These are phyloP conservation scores for Amanita subjunquillea DNA, from an alignment of 768 basidiomycete species.

Conservation along the genomic window DNA sequence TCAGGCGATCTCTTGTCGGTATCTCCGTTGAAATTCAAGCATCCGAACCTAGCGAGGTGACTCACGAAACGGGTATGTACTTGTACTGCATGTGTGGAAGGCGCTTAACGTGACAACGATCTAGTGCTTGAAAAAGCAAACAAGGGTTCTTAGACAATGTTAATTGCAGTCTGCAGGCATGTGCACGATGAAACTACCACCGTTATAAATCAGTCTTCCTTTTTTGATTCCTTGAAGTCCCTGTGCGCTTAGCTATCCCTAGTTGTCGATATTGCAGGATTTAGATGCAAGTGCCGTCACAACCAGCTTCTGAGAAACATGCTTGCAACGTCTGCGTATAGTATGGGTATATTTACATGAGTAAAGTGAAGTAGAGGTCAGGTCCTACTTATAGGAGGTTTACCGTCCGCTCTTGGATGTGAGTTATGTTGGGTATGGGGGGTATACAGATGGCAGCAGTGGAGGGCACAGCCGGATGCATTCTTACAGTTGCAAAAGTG, in stretches of 20 bases:
- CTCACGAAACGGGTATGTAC: slow-evolving; percentile 54
- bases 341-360: not conserved
- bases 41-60: slow-evolving; percentile 68
- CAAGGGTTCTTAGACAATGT: not conserved
- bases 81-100: not conserved
- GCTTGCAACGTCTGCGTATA: not conserved
- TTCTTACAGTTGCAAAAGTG: not conserved
- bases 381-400: not conserved
- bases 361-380: not conserved
- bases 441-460: slow-evolving; percentile 1
- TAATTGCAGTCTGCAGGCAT: not conserved
- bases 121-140: slow-evolving; percentile 5
- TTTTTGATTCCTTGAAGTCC: not conserved
- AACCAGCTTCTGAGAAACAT: not conserved
- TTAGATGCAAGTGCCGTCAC: not conserved
- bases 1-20: slow-evolving; percentile 66
- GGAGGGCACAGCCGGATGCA: no score
- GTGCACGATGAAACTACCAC: not conserved
- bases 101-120: not conserved
- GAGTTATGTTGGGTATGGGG: not conserved
- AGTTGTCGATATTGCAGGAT: not conserved
- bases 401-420: not conserved
- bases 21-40: slow-evolving; percentile 79
- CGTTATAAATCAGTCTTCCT: not conserved
- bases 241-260: not conserved